A percentile compares a stretch with the other conserved stretches of the same genome.
These are phyloP conservation scores for Ensete glaucum DNA, from an alignment of 176 grass and related monocot genomes.

Conservation along the genomic window DNA sequence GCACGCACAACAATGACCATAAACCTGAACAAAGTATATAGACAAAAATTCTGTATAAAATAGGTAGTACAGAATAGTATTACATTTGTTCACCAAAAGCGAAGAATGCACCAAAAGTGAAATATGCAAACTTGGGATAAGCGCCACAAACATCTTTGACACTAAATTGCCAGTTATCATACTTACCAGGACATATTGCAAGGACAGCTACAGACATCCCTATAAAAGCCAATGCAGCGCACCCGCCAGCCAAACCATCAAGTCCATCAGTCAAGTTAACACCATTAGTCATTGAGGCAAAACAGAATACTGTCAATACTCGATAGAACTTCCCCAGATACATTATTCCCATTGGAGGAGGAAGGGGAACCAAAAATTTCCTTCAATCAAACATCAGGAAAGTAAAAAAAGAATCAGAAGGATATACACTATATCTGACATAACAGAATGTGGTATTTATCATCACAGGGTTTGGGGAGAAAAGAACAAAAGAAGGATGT, in stretches of 20 bases:
- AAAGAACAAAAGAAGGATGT: neutral
- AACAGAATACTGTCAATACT: conserved; percentile 49
- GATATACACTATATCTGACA: neutral
- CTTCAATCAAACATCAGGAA: conserved; percentile 32
- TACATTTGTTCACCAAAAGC: neutral
- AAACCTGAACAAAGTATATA: neutral
- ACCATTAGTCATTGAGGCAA: conserved; percentile 50
- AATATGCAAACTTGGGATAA: neutral
- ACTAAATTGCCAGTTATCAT: neutral
- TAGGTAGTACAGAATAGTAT: neutral
- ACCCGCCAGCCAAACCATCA: conserved; percentile 85
- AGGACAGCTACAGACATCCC: conserved; percentile 76
- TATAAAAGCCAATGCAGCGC: conserved; percentile 63
- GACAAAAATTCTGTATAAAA: neutral
- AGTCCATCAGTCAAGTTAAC: conserved; percentile 69
- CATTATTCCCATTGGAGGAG: conserved; percentile 68
- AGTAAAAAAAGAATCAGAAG: neutral
- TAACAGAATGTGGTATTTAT: neutral
- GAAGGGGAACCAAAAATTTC: conserved; percentile 84
- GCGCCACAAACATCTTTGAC: too few relatives aligned
- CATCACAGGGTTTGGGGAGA: neutral
- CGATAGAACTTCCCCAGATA: conserved; percentile 67
- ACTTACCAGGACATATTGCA: conserved; percentile 39
- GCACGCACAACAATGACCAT: neutral
- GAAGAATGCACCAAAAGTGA: neutral